Percentiles rank a stretch among this genome's conserved stretches.
These are phyloP conservation scores for Alternaria longipes DNA, from an alignment of 2,329 filamentous ascomycete genomes.

Conservation along the genomic window DNA sequence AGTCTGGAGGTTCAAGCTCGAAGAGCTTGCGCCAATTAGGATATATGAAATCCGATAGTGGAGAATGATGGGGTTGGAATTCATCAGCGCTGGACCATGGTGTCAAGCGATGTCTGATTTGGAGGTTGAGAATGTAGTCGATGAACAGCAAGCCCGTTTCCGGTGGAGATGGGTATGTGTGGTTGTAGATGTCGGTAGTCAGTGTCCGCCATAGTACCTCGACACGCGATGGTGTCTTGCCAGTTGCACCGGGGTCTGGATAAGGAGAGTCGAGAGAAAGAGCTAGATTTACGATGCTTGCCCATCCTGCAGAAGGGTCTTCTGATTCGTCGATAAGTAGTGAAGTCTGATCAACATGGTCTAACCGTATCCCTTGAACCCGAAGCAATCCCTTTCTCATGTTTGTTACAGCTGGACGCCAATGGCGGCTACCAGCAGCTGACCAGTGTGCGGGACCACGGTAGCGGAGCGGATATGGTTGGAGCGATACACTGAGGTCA, in stretches of 20 bases:
- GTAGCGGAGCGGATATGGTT: constrained; percentile 37
- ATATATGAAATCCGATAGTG: constrained; percentile 35
- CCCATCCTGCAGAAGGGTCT: not conserved
- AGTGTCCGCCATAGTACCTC: constrained; percentile 38
- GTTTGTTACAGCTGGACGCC: constrained; percentile 3
- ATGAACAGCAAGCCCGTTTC: constrained; percentile 32
- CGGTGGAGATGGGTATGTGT: constrained; percentile 29
- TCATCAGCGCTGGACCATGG: constrained; percentile 38
- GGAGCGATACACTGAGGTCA: constrained; percentile 33
- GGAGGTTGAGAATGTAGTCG: constrained; percentile 40
- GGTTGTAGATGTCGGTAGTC: constrained; percentile 35
- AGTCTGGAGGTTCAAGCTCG: constrained; percentile 27
- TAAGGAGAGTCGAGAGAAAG: constrained; percentile 31
- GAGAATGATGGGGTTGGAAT: constrained; percentile 39
- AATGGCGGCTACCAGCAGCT: constrained; percentile 24
- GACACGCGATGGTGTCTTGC: constrained; percentile 24
- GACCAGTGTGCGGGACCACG: constrained; percentile 27
- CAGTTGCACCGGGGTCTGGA: constrained; percentile 14
- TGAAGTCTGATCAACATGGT: not conserved
- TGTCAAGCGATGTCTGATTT: constrained; percentile 37
- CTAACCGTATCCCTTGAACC: not conserved
- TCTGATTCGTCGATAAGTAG: not conserved
- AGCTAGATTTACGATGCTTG: constrained; percentile 23
- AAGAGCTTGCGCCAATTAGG: constrained; percentile 40
- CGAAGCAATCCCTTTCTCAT: not conserved